Conservation (phyloP, 1,284 basidiomycete species). For the Apiotrichum laibachii region DNA sequence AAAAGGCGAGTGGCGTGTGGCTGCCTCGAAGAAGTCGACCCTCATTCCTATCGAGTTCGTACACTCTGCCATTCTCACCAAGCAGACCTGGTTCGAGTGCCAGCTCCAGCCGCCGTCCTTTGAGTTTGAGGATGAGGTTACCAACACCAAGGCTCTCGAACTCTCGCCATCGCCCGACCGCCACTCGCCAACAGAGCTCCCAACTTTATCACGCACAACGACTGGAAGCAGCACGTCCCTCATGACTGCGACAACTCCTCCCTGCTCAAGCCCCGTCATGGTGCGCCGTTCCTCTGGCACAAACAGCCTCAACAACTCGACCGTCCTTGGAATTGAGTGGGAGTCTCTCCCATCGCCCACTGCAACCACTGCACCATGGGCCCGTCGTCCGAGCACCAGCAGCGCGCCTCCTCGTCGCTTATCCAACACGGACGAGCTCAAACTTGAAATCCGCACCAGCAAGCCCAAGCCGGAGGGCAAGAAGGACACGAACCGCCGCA, state of each 20-base stretch:
- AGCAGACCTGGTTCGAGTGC: slow-evolving; percentile 23
- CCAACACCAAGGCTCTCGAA: slow-evolving; percentile 10
- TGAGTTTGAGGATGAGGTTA: slow-evolving; percentile 11
- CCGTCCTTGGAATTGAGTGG: slow-evolving; percentile 21
- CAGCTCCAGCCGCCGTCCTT: slow-evolving; percentile 19
- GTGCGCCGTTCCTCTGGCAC: slow-evolving; percentile 11
- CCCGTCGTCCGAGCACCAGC: not conserved
- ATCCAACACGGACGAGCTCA: not conserved
- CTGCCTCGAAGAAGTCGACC: slow-evolving; percentile 17
- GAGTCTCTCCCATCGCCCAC: slow-evolving; percentile 7
- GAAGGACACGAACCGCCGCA: not conserved
- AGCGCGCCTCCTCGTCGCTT: not conserved
- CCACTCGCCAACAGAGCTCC: slow-evolving; percentile 12
- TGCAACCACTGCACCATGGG: not conserved
- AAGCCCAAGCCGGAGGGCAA: not conserved
- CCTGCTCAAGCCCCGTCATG: not conserved
- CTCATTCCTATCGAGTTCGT: slow-evolving; percentile 25
- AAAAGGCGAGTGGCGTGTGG: slow-evolving; percentile 33
- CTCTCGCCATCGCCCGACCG: slow-evolving; percentile 16
- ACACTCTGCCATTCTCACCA: slow-evolving; percentile 21
- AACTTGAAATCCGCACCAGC: slow-evolving; percentile 1
- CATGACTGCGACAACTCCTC: slow-evolving; percentile 4
- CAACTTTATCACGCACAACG: slow-evolving; percentile 18
- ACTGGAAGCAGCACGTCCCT: slow-evolving; percentile 16
- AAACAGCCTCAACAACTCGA: slow-evolving; percentile 3